These are phyloP conservation scores for Amaranthus cruentus DNA, from an alignment of 148 eudicot species.

Conservation along the genomic window DNA sequence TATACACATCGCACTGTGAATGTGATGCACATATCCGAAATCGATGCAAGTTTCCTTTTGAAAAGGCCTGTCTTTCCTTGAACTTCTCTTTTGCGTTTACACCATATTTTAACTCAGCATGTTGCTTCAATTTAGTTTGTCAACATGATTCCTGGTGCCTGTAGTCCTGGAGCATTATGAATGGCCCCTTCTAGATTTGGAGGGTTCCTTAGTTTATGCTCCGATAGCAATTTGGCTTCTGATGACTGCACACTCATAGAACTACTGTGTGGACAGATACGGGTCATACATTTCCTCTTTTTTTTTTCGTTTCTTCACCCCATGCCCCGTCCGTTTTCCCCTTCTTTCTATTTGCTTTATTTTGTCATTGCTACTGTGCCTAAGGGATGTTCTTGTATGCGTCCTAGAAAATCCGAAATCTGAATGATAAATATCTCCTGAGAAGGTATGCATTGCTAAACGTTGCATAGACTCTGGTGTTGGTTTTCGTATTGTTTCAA, in stretches of 20 bases:
- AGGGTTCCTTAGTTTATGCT: constrained; percentile 54
- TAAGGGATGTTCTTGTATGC: not conserved
- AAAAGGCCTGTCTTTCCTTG: not conserved
- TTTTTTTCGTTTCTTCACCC: too few relatives aligned
- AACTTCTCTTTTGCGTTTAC: not conserved
- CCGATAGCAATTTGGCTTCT: constrained; percentile 65
- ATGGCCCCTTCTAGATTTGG: constrained; percentile 53
- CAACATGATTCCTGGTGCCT: not conserved
- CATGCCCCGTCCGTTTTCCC: too few relatives aligned
- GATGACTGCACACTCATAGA: constrained; percentile 77
- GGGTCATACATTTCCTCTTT: constrained; percentile 43
- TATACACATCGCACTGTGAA: not conserved
- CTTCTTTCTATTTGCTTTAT: too few relatives aligned
- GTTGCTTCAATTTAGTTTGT: not conserved
- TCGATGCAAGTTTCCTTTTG: not conserved
- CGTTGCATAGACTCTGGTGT: not conserved
- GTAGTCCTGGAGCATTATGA: constrained; percentile 38
- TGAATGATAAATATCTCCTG: too few relatives aligned
- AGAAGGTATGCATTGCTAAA: too few relatives aligned
- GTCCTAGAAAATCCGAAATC: not conserved
- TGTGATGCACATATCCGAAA: not conserved
- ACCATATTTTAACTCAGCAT: not conserved
- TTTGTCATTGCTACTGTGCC: not conserved
- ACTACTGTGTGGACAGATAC: constrained; percentile 85
- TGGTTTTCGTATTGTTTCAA: not conserved